Conservation (phyloP, 257 asterid genomes). For the Euphrasia confusa region DNA sequence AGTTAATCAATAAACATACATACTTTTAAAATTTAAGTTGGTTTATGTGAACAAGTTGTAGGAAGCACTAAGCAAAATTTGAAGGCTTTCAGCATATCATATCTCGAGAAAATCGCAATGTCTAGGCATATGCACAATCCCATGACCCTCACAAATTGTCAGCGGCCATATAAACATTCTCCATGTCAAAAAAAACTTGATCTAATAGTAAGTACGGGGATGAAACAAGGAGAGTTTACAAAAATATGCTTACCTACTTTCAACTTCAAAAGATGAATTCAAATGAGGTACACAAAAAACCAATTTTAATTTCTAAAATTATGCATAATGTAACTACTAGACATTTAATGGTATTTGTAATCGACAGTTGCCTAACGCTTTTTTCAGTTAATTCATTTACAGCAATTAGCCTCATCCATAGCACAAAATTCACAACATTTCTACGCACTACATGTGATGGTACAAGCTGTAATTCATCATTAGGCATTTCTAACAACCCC, state of each 20-base stretch:
- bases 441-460: constrained; percentile 11
- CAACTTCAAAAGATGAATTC: constrained; percentile 10
- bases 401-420: constrained; percentile 6
- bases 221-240: not conserved
- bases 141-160: not conserved
- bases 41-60: not conserved
- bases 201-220: not conserved
- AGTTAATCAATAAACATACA: not conserved
- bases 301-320: not conserved
- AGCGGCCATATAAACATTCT: constrained; percentile 8
- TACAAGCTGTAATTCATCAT: constrained; percentile 20
- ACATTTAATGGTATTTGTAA: not conserved
- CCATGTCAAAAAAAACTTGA: constrained; percentile 7
- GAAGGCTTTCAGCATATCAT: not conserved
- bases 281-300: constrained; percentile 3
- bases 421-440: constrained; percentile 14
- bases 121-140: constrained; percentile 1
- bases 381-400: not conserved
- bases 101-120: not conserved
- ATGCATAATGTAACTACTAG: not conserved
- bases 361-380: constrained; percentile 4
- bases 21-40: not conserved
- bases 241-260: not conserved
- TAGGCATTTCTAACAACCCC: constrained; percentile 10
- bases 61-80: not conserved